Evolutionary conservation across 179 eudicot genomes (phyloP), one percentile per base, ranked within the genome.

Genomic region (Pouteria campechiana): DNA sequence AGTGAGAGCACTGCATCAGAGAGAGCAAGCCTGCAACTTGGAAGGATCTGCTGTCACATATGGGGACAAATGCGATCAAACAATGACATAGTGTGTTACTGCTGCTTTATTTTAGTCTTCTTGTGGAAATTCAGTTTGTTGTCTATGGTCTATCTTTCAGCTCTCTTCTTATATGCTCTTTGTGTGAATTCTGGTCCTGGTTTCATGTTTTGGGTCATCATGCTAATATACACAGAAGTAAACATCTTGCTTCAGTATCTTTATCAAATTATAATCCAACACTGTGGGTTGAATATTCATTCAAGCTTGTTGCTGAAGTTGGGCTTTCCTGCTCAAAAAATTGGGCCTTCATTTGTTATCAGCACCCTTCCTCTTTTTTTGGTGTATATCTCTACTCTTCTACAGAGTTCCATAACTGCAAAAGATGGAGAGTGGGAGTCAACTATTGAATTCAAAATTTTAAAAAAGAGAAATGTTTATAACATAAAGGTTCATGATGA

Each of bases 51-150:
- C 46, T 62, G 41, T 30, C 85, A 87, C 56, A 72, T 87, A 50
- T 92, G 96, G 99, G 73, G 79, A 38, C 96, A 83, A 54, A 92
- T 92, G 94, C 71, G 93, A 17, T 80, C 99, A 24, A 92, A 92
- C 51, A 87, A 92, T 44, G 96, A 92, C 54, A 58, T 92, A 43
- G 93, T 90, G 33, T 90, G 98, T 42, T 90, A 90, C 58, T 83
- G 89, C 68, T 87, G 96, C 73, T 92, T 92, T 60, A 52, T 92
- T 59, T 65, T 83, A 5, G 81, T 80, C 48, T 88, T 92, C 52
- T 73, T 87, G 32, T 92, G 96, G 99, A 92, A 92, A 63, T 92
- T 92, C 78, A 92, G 94, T 57, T 62, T 92, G 67, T 84, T 92
- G 25, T 92, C 96, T 2, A 79, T 92, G 96, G 82, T 79, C 8